These are phyloP conservation scores for Orbilia ellipsospora DNA, from an alignment of 2,329 filamentous ascomycete genomes.

Conservation along the genomic window DNA sequence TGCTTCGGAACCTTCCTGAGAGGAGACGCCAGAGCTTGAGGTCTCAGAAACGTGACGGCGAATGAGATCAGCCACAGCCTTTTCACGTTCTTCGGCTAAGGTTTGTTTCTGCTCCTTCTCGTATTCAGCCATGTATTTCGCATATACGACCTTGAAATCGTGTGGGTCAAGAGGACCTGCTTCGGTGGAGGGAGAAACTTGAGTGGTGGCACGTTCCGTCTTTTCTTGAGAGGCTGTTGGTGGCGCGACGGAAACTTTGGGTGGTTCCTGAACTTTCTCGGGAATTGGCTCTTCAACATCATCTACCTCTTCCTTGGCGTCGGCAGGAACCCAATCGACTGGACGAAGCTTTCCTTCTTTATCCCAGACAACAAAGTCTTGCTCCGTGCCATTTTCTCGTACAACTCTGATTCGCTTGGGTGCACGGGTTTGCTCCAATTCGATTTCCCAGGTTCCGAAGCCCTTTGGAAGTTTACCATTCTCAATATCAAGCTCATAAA, in stretches of 20 bases:
- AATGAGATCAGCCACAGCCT: neutral
- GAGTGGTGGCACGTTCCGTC: neutral
- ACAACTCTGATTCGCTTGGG: constrained; percentile 41
- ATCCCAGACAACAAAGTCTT: constrained; percentile 47
- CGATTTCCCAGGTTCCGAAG: constrained; percentile 46
- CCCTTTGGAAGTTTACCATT: constrained; percentile 48
- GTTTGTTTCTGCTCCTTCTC: constrained; percentile 21
- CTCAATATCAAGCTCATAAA: constrained; percentile 50
- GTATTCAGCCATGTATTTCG: constrained; percentile 1
- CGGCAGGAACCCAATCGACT: constrained; percentile 40
- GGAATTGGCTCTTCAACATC: neutral
- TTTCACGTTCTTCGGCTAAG: constrained; percentile 6
- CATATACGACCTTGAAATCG: constrained; percentile 10
- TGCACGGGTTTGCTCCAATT: constrained; percentile 38
- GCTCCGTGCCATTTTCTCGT: constrained; percentile 26
- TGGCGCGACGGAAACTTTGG: neutral
- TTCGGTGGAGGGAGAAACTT: neutral
- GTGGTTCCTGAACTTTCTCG: neutral
- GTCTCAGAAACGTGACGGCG: neutral
- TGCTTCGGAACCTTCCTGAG: constrained; percentile 7
- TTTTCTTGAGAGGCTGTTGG: neutral
- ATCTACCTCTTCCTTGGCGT: neutral
- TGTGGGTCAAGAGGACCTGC: neutral
- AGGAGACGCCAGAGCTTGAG: neutral
- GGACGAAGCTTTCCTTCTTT: constrained; percentile 33